Percentiles rank a stretch among this genome's conserved stretches.
These are phyloP conservation scores for Pterulicium gracile DNA, from an alignment of 1,284 basidiomycete species.

Conservation along the genomic window DNA sequence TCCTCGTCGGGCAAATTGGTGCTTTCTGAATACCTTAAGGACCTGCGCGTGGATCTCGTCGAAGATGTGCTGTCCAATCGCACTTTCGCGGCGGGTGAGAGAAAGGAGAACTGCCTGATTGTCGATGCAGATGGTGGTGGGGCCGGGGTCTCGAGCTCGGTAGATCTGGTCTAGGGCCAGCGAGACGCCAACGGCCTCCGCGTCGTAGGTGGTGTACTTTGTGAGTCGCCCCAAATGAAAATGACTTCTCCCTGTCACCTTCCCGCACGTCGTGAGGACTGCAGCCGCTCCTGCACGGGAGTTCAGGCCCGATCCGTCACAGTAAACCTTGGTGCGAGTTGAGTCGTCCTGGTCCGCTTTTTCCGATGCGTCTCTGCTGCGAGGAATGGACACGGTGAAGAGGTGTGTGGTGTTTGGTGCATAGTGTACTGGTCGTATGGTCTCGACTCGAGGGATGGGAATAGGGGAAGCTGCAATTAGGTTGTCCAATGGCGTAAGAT, in stretches of 20 bases:
- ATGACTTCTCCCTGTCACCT: slow-evolving; percentile 1
- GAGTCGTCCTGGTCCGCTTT: neutral
- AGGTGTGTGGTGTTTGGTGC: slow-evolving; percentile 8
- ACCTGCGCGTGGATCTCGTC: neutral
- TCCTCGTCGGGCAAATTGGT: slow-evolving; percentile 7
- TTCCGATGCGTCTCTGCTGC: slow-evolving; percentile 8
- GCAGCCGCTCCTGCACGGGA: slow-evolving; percentile 16
- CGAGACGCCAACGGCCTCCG: slow-evolving; percentile 14
- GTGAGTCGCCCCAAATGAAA: slow-evolving; percentile 11
- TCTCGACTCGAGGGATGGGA: slow-evolving; percentile 13
- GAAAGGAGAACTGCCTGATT: slow-evolving; percentile 18
- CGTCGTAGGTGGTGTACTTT: slow-evolving; percentile 16
- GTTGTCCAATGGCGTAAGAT: slow-evolving; percentile 8
- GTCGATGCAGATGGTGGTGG: slow-evolving; percentile 8
- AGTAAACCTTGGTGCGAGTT: slow-evolving; percentile 14
- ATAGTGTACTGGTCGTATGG: slow-evolving; percentile 10
- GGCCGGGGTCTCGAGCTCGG: neutral
- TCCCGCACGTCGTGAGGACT: slow-evolving; percentile 8
- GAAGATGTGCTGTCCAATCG: slow-evolving; percentile 4
- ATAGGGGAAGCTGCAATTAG: slow-evolving; percentile 1
- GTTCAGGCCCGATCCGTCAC: slow-evolving; percentile 16
- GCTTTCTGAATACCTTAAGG: neutral
- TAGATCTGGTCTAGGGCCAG: slow-evolving; percentile 13
- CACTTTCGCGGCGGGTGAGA: slow-evolving; percentile 10
- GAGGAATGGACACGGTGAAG: slow-evolving; percentile 6